Conservation (phyloP, 805 yeast genomes). For the Tetrapisispora namnaoensis region DNA sequence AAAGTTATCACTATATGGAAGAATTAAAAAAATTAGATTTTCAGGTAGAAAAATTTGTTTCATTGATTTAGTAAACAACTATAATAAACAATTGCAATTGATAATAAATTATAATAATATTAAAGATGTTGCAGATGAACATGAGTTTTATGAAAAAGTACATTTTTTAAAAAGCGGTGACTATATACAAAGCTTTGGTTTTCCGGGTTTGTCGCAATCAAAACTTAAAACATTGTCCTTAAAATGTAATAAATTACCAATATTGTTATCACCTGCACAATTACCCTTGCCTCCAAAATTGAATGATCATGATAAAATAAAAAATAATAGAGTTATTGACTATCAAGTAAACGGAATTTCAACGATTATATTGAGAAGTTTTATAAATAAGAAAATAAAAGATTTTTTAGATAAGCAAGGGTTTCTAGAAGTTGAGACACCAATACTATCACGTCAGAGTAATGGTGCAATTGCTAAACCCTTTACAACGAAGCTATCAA, state of each 20-base stretch:
- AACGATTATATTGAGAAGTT: constrained; percentile 41
- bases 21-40: constrained; percentile 22
- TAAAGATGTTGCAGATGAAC: neutral
- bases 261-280: constrained; percentile 57
- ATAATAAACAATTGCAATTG: constrained; percentile 13
- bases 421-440: constrained; percentile 84
- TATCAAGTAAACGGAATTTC: constrained; percentile 50
- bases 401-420: constrained; percentile 41
- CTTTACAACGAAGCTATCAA: constrained; percentile 44
- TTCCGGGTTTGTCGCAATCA: constrained; percentile 58
- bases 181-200: constrained; percentile 52
- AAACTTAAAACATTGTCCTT: constrained; percentile 31
- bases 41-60: constrained; percentile 29
- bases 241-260: constrained; percentile 41
- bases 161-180: constrained; percentile 58
- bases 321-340: constrained; percentile 63
- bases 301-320: constrained; percentile 44
- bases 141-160: neutral
- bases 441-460: constrained; percentile 59
- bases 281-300: constrained; percentile 60
- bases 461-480: constrained; percentile 95
- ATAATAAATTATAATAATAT: constrained; percentile 14
- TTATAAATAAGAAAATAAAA: constrained; percentile 48
- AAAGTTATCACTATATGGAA: constrained; percentile 12
- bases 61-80: constrained; percentile 16